Evolutionary conservation across 768 basidiomycete genomes (phyloP).

Genomic region (Mrakia gelida): DNA sequence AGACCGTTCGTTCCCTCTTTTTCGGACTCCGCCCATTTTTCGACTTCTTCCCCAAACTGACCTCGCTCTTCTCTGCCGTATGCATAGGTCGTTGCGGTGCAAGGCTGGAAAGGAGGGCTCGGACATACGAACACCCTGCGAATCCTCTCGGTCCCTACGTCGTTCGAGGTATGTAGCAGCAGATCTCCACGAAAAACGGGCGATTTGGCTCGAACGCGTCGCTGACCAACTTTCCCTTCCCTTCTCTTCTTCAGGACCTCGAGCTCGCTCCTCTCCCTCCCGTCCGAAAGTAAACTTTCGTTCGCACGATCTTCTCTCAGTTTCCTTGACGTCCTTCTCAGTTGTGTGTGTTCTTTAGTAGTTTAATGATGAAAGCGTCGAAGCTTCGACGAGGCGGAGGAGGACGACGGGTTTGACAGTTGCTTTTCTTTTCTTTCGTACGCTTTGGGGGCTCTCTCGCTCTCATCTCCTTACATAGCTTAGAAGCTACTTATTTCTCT

Average conservation of each 20-base stretch:
- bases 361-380: background rate
- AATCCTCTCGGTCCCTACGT: slow-evolving; percentile 75
- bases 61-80: background rate
- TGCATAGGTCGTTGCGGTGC: slow-evolving; percentile 72
- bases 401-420: no score
- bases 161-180: slow-evolving; percentile 48
- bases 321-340: background rate
- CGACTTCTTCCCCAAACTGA: background rate
- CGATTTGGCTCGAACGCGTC: no score
- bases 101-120: slow-evolving; percentile 98
- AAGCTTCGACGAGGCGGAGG: no score
- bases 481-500: no score
- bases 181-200: no score
- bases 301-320: background rate
- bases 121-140: slow-evolving; percentile 53
- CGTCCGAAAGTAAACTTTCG: background rate
- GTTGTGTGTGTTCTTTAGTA: background rate
- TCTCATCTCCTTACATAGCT: no score
- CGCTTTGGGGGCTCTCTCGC: no score
- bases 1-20: slow-evolving; percentile 48
- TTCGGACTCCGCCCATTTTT: no score
- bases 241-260: slow-evolving; percentile 50
- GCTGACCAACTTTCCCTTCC: no score
- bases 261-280: slow-evolving; percentile 58
- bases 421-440: no score